These are phyloP conservation scores for Breynia disticha DNA, from an alignment of 441 rosid genomes.

Conservation along the genomic window DNA sequence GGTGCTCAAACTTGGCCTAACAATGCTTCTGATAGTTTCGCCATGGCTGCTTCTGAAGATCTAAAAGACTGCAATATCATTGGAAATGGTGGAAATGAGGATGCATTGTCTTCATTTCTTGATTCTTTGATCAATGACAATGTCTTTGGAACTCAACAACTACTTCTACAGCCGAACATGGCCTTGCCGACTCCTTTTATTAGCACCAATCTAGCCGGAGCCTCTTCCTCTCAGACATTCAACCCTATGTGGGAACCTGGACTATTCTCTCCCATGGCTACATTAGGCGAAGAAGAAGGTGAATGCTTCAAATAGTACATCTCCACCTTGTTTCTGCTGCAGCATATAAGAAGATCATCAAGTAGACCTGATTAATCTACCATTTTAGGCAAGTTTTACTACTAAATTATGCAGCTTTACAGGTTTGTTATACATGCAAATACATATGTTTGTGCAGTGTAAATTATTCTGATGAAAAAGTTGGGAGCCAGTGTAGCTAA, in stretches of 20 bases:
- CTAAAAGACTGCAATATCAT: conserved; percentile 1
- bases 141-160: conserved; percentile 22
- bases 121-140: conserved; percentile 57
- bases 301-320: background rate
- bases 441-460: too few relatives aligned
- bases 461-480: too few relatives aligned
- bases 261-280: conserved; percentile 13
- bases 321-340: conserved; percentile 4
- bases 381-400: too few relatives aligned
- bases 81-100: conserved; percentile 31
- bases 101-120: conserved; percentile 52
- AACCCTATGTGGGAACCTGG: conserved; percentile 19
- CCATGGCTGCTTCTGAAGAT: conserved; percentile 13
- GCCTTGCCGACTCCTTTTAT: background rate
- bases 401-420: too few relatives aligned
- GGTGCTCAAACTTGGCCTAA: conserved; percentile 5
- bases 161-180: background rate
- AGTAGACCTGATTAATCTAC: too few relatives aligned
- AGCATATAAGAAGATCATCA: too few relatives aligned
- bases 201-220: background rate
- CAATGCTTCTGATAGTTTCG: conserved; percentile 5
- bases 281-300: conserved; percentile 14
- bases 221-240: conserved; percentile 8
- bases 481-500: too few relatives aligned
- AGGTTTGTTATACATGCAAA: too few relatives aligned